Base-by-base conservation (phyloP, 2,329 filamentous ascomycete genomes). In the Apiospora sp. region DNA sequence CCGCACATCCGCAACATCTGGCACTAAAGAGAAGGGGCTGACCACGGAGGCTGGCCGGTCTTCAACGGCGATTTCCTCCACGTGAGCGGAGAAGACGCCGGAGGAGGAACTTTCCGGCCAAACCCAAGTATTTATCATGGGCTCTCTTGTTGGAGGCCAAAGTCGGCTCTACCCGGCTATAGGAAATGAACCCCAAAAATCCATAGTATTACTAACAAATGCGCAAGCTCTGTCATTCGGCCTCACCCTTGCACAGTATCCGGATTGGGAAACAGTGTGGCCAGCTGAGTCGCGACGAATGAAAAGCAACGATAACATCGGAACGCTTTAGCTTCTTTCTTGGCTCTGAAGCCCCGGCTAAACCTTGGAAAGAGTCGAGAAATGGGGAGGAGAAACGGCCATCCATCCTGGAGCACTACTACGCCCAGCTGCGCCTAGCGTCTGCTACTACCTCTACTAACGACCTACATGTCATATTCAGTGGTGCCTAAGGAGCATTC, bases 11-110 rank as follows among this genome's bases (percentile, higher is more conserved):
- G 54, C 19, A 3, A 34, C 34, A 30, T 41, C 58, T 64, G 58
- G 34, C 34, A 41, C 58, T 64, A 64, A 64, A 22, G 34, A n/a
- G 19, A 64, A 41, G 58, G 54, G 34, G 34, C 34, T 64, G 34
- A 64, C 58, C 30, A 64, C 34, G 58, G 58, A 64, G 58, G 58
- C 58, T 64, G 58, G 34, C 30, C 58, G 58, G 58, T 22, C 34
- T 64, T 64, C 58, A 64, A 64, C 58, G 58, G 58, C 58, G 58
- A 41, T 16, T 2, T 41, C 58, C 58, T 41, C 34, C 30, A 37
- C 34, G 58, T 64, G 58, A 64, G 58, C 58, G 58, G 58, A 64
- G 58, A 64, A 37, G 34, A 41, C 5, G 12, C 34, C 54, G 54
- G 54, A 61, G 54, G 7, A 61, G 54, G 16, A n/a, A n/a, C 8